phyloP scores from a whole-genome alignment of 2,329 filamentous ascomycete species.

The Diaporthe aspalathi region DNA sequence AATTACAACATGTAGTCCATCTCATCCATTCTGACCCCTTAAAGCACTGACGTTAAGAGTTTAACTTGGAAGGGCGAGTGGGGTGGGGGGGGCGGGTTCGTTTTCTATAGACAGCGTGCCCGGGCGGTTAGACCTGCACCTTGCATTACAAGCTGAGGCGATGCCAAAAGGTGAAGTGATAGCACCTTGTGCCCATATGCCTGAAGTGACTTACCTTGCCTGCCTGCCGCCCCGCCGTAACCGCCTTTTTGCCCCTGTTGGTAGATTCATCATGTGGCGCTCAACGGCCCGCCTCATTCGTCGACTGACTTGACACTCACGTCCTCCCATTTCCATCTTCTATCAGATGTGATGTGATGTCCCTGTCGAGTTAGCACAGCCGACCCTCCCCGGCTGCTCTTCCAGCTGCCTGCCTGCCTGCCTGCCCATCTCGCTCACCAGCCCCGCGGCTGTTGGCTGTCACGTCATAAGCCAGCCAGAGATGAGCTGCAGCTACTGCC shows the following conservation, averaged over 20 bases:
- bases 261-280: slow-evolving; percentile 37
- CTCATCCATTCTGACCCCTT: no score
- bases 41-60: no score
- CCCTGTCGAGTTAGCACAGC: slow-evolving; percentile 1
- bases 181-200: background rate
- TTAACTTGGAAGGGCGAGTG: no score
- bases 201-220: background rate
- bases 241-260: no score
- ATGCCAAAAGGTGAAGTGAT: background rate
- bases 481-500: background rate
- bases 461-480: slow-evolving; percentile 12
- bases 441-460: slow-evolving; percentile 6
- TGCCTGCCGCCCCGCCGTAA: background rate
- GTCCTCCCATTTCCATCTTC: background rate
- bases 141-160: background rate
- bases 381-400: background rate
- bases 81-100: no score
- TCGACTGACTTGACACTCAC: slow-evolving; percentile 4
- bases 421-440: no score
- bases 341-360: background rate
- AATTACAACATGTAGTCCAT: no score
- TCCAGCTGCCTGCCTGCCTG: background rate
- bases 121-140: background rate
- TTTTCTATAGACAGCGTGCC: no score
- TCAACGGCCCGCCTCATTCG: slow-evolving; percentile 20